A percentile compares a stretch with the other conserved stretches of the same genome.
These are phyloP conservation scores for Penicillium sp. DNA, from an alignment of 2,329 filamentous ascomycete genomes.

Conservation along the genomic window DNA sequence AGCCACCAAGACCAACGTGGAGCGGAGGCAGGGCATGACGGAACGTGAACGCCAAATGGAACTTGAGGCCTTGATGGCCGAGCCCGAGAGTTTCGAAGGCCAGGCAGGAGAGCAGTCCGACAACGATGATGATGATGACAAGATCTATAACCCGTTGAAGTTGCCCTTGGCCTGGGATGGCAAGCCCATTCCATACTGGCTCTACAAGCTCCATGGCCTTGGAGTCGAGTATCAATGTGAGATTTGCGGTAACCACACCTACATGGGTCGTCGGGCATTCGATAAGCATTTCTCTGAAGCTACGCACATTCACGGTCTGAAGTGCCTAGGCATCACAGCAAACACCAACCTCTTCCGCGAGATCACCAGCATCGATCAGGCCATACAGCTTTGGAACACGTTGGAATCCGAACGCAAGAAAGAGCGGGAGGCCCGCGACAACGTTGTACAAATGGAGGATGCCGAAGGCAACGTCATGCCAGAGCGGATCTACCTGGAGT, in stretches of 20 bases:
- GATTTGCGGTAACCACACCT: constrained; percentile 97
- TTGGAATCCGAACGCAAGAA: constrained; percentile 80
- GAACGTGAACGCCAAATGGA: constrained; percentile 93
- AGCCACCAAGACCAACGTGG: constrained; percentile 89
- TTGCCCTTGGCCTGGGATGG: constrained; percentile 95
- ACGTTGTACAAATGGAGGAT: constrained; percentile 97
- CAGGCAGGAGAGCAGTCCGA: constrained; percentile 59
- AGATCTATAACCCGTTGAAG: constrained; percentile 94
- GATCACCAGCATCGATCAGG: constrained; percentile 88
- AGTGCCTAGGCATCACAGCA: constrained; percentile 81
- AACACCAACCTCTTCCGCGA: constrained; percentile 89
- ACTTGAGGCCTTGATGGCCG: constrained; percentile 75
- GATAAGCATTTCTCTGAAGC: constrained; percentile 98
- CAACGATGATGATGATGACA: constrained; percentile 69
- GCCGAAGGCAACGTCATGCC: constrained; percentile 98
- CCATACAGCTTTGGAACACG: constrained; percentile 85
- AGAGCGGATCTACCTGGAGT: constrained; percentile 92
- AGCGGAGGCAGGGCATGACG: constrained; percentile 95
- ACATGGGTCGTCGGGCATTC: constrained; percentile 92
- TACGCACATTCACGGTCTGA: constrained; percentile 85
- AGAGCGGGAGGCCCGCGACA: constrained; percentile 69
- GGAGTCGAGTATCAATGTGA: constrained; percentile 95
- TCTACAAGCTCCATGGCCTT: constrained; percentile 92
- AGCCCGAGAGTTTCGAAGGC: constrained; percentile 45
- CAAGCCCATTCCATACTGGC: constrained; percentile 98